Percentiles rank a stretch among this genome's conserved stretches.
Conservation (phyloP, 495 filamentous ascomycete species). For the Lophiotrema nucula region DNA sequence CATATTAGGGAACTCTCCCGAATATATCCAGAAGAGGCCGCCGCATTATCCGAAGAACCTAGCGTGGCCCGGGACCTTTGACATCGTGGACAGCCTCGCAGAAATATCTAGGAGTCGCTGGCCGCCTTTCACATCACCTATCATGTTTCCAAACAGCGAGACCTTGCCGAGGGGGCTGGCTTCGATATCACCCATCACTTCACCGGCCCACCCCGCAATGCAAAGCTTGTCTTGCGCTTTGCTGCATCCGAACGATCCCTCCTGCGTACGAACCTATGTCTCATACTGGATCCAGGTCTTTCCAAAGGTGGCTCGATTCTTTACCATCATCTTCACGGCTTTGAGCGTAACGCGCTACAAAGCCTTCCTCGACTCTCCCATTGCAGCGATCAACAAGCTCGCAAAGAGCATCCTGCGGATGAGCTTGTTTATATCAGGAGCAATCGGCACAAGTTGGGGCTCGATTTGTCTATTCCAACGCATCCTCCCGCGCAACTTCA, state of each 20-base stretch:
- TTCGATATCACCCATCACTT: conserved; percentile 73
- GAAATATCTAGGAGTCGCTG: conserved; percentile 77
- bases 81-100: conserved; percentile 78
- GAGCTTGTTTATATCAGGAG: conserved; percentile 70
- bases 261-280: conserved; percentile 79
- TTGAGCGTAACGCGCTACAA: conserved; percentile 67
- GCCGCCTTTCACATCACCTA: conserved; percentile 89
- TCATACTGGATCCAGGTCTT: conserved; percentile 79
- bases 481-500: conserved; percentile 66
- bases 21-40: conserved; percentile 76
- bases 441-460: conserved; percentile 79
- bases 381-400: conserved; percentile 62
- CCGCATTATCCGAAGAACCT: conserved; percentile 62
- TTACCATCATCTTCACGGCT: conserved; percentile 67
- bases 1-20: conserved; percentile 68
- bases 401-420: conserved; percentile 63
- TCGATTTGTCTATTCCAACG: conserved; percentile 83
- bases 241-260: conserved; percentile 85
- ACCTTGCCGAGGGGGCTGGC: conserved; percentile 63
- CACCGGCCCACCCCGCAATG: conserved; percentile 81
- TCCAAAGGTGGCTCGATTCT: conserved; percentile 71
- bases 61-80: conserved; percentile 71
- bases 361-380: conserved; percentile 62
- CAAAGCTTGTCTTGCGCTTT: conserved; percentile 81
- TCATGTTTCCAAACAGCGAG: conserved; percentile 68